Percentiles rank a stretch among this genome's conserved stretches.
Conservation (phyloP, 2,329 filamentous ascomycete species). For the Neonectria punicea region DNA sequence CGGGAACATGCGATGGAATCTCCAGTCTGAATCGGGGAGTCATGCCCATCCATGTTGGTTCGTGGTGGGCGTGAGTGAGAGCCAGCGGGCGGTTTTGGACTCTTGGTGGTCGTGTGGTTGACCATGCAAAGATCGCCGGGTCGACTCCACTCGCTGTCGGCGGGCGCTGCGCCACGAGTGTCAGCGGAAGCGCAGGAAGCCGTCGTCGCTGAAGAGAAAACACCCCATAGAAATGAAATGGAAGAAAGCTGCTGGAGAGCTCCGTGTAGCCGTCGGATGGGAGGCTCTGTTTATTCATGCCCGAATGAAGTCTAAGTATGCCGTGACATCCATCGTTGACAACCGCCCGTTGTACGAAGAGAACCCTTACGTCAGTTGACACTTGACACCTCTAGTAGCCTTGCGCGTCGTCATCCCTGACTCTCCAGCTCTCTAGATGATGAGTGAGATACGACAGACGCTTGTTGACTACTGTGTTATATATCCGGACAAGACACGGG, state of each 20-base stretch:
- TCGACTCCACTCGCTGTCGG: conserved; percentile 28
- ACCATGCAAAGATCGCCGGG: conserved; percentile 23
- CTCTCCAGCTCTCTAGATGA: neutral
- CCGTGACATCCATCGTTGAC: neutral
- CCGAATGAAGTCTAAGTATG: neutral
- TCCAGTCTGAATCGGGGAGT: neutral
- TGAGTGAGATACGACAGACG: neutral
- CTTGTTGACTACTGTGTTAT: neutral
- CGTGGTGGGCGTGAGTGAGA: neutral
- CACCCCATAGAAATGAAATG: neutral
- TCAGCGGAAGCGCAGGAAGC: conserved; percentile 25
- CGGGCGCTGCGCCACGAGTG: conserved; percentile 38
- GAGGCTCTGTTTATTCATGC: conserved; percentile 1
- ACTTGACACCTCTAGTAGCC: neutral
- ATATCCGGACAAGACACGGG: neutral
- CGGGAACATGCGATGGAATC: conserved; percentile 1
- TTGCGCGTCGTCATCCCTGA: neutral
- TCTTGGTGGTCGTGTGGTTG: conserved; percentile 4
- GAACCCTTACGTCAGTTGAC: neutral
- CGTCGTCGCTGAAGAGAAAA: neutral
- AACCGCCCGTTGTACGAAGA: neutral
- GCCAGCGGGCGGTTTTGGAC: neutral
- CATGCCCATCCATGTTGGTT: neutral
- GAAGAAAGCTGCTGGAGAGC: conserved; percentile 2
- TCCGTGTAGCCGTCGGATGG: neutral